Evolutionary conservation across 495 filamentous ascomycete genomes (phyloP), one percentile per base, ranked within the genome.

Genomic region (Aspergillus campestris): DNA sequence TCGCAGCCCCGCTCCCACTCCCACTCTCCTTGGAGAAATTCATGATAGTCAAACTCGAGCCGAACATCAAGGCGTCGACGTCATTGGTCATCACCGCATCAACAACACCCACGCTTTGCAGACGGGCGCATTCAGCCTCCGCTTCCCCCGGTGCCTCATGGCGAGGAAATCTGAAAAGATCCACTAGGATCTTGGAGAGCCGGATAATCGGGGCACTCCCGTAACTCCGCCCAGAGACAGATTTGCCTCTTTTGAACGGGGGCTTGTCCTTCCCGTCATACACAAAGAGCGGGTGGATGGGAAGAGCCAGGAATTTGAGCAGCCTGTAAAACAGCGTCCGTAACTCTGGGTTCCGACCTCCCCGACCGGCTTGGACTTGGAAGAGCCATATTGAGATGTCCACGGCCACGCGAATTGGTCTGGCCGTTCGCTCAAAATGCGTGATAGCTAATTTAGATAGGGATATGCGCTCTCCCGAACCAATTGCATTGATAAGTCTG

Each of bases 341-440:
- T 11, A 95, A 71, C 11, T 91, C 89, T 5, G 94, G 92, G 58
- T 97, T 96, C 24, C 78, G 79, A 38, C 94, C 94, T 15, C 92
- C 89, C 62, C 83, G 78, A 12, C 86, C 83, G 7, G 88, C 81
- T 52, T 94, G 89, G 7, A 83, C 82, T 56, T 99, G 92, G 56
- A 95, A 97, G 15, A 95, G 82, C 94, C 94, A 99, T 60, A 99
- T 96, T 0, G 89, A 89, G 48, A 92, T 84, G 60, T 99, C 94
- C 40, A 99, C 87, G 13, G 94, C 94, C 27, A 99, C 72, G 10
- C 89, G 81, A 6, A 97, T 71, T 0, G 92, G 89, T 5, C 82
- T 76, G 15, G 77, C 73, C 34, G 75, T 80, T 30, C 77, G 62
- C 50, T 89, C 82, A 47, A 90, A 74, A 45, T 86, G 81, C 12